phyloP scores from a whole-genome alignment of 768 basidiomycete genomes.

The Porpolomopsis calyptriformis region DNA sequence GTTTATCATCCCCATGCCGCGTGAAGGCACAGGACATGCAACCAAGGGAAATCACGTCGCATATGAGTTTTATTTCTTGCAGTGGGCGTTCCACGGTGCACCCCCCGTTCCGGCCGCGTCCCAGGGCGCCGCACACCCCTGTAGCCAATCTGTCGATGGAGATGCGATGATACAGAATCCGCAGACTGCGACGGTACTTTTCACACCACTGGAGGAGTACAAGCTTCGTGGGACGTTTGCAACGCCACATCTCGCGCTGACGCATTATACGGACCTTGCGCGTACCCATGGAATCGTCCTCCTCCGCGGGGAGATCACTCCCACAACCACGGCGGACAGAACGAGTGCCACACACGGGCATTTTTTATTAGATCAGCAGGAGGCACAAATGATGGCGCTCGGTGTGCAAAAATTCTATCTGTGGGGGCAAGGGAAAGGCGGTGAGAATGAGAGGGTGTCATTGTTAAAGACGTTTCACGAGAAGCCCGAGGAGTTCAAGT shows the following conservation, averaged over 20 bases:
- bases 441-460: slow-evolving; percentile 32
- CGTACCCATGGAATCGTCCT: slow-evolving; percentile 73
- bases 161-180: slow-evolving; percentile 21
- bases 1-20: slow-evolving; percentile 77
- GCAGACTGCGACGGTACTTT: slow-evolving; percentile 65
- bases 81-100: slow-evolving; percentile 79
- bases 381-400: slow-evolving; percentile 76
- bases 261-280: slow-evolving; percentile 84
- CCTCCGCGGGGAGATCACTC: slow-evolving; percentile 85
- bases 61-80: slow-evolving; percentile 75
- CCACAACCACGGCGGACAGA: slow-evolving; percentile 28
- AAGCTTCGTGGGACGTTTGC: slow-evolving; percentile 76
- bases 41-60: slow-evolving; percentile 36
- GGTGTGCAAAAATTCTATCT: slow-evolving; percentile 81
- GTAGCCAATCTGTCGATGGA: slow-evolving; percentile 15
- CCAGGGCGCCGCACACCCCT: slow-evolving; percentile 33
- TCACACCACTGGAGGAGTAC: slow-evolving; percentile 91
- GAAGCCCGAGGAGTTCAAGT: slow-evolving; percentile 65
- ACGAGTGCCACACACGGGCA: slow-evolving; percentile 30
- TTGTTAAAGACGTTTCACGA: slow-evolving; percentile 70
- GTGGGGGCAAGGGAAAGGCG: slow-evolving; percentile 32
- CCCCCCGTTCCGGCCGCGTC: slow-evolving; percentile 47
- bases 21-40: slow-evolving; percentile 34
- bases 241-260: slow-evolving; percentile 83
- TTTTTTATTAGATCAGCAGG: slow-evolving; percentile 63